Evolutionary conservation across 345 rosid genomes (phyloP).

Genomic region (Kernera saxatilis): DNA sequence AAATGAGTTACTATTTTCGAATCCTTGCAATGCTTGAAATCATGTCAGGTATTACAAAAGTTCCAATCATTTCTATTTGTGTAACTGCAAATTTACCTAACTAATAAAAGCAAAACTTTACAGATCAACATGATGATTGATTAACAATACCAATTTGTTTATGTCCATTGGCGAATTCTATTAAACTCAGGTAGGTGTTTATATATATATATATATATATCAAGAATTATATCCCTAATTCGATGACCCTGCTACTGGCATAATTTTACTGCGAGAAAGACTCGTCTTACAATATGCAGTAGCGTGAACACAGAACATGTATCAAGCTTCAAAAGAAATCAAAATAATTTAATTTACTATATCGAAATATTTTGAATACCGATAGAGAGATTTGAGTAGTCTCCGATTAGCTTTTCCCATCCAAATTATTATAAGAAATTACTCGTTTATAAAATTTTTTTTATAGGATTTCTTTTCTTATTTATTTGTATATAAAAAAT

Average conservation of each 20-base stretch:
- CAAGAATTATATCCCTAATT: not conserved
- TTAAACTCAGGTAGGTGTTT: not conserved
- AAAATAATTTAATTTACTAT: too few relatives aligned
- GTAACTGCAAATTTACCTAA: constrained; percentile 24
- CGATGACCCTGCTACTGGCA: not conserved
- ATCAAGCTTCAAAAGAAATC: too few relatives aligned
- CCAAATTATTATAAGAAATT: too few relatives aligned
- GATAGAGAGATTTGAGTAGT: too few relatives aligned
- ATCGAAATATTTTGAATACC: too few relatives aligned
- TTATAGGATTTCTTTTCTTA: too few relatives aligned
- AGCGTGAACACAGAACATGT: not conserved
- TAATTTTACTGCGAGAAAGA: not conserved
- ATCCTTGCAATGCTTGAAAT: constrained; percentile 9
- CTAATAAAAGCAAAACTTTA: not conserved
- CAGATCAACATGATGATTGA: not conserved
- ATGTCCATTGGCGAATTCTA: not conserved
- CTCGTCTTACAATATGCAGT: not conserved
- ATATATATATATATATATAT: not conserved
- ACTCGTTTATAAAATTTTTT: too few relatives aligned
- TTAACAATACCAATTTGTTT: not conserved
- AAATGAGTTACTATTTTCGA: constrained; percentile 1
- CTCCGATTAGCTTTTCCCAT: too few relatives aligned
- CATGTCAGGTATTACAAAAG: constrained; percentile 10
- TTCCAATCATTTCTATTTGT: constrained; percentile 16
- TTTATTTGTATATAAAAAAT: too few relatives aligned